A percentile compares a stretch with the other conserved stretches of the same genome.
phyloP scores from a whole-genome alignment of 2,329 filamentous ascomycete genomes.

The Botrytis galanthina region DNA sequence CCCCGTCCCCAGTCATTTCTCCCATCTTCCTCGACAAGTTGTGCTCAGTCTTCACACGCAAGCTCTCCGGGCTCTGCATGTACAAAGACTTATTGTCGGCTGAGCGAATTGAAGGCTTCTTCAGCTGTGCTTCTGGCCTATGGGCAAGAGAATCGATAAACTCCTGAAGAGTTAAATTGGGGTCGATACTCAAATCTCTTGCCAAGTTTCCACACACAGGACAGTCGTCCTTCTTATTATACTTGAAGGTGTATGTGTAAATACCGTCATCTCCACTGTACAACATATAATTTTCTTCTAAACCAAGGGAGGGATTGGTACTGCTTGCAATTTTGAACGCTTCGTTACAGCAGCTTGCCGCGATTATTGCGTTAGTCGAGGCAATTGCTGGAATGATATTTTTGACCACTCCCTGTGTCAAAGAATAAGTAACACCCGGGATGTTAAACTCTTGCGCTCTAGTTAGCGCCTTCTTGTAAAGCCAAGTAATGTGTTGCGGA shows the following conservation, averaged over 20 bases:
- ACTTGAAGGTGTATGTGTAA: conserved; percentile 96
- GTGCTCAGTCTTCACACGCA: conserved; percentile 79
- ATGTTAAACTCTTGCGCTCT: conserved; percentile 90
- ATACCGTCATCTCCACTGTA: conserved; percentile 94
- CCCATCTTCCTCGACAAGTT: conserved; percentile 77
- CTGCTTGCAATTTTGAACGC: conserved; percentile 89
- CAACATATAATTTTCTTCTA: conserved; percentile 95
- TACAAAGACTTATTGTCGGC: conserved; percentile 85
- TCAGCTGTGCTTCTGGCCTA: conserved; percentile 85
- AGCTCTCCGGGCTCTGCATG: conserved; percentile 76
- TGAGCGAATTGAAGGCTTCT: conserved; percentile 82
- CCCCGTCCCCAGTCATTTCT: conserved; percentile 75
- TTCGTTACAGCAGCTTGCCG: conserved; percentile 93
- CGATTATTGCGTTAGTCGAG: conserved; percentile 95
- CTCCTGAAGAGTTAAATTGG: conserved; percentile 71
- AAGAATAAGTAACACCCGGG: conserved; percentile 84
- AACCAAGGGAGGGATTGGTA: conserved; percentile 75
- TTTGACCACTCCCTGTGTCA: conserved; percentile 97
- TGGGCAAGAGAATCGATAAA: conserved; percentile 82
- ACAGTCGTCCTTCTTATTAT: conserved; percentile 91
- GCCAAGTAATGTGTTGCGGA: conserved; percentile 95
- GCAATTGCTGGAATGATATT: conserved; percentile 99
- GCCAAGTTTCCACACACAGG: conserved; percentile 87
- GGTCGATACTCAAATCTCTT: conserved; percentile 69
- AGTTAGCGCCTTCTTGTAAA: conserved; percentile 78